These are phyloP conservation scores for Annulohypoxylon nitens DNA, from an alignment of 495 filamentous ascomycete species.

Conservation along the genomic window DNA sequence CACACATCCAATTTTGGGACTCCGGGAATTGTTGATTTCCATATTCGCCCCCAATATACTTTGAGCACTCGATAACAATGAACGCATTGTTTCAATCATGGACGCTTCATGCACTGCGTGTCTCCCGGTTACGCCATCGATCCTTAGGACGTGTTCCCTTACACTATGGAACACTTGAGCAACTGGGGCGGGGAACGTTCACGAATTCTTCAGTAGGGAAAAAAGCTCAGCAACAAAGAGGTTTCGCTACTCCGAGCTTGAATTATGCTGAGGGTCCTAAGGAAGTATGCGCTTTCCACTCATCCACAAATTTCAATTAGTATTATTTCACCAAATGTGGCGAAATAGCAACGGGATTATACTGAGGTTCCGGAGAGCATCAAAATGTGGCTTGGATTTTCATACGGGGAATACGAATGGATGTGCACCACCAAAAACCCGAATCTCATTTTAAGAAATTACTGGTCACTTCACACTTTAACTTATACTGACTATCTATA, in stretches of 20 bases:
- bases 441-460: not conserved
- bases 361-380: not conserved
- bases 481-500: conserved; percentile 51
- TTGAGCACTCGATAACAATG: conserved; percentile 12
- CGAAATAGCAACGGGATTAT: not conserved
- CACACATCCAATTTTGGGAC: not conserved
- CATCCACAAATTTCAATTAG: not conserved
- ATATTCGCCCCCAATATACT: not conserved
- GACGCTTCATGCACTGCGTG: not conserved
- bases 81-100: conserved; percentile 11
- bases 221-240: conserved; percentile 29
- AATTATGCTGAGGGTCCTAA: conserved; percentile 49
- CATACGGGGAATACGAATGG: not conserved
- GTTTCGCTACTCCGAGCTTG: conserved; percentile 35
- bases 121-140: not conserved
- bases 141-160: not conserved
- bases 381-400: not conserved
- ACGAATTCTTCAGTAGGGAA: not conserved
- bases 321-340: not conserved
- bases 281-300: conserved; percentile 47
- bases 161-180: not conserved
- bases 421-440: not conserved
- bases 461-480: not conserved
- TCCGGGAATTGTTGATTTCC: not conserved
- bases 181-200: not conserved